Evolutionary conservation across 805 yeast species (phyloP).

Genomic region (Myxozyma melibiosi): DNA sequence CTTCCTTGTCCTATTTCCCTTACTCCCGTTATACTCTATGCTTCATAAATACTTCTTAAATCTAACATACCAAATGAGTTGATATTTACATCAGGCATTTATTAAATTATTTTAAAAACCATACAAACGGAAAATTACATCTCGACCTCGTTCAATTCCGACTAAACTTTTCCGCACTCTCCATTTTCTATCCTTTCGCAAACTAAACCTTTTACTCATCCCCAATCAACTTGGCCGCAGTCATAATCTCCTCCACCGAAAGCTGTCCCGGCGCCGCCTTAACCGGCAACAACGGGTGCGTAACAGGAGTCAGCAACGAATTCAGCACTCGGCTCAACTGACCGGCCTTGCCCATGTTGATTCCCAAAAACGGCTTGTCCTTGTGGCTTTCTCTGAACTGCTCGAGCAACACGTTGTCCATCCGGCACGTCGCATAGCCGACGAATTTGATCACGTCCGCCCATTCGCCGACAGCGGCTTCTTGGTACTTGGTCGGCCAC

Average conservation of each 20-base stretch:
- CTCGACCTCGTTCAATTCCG: no score
- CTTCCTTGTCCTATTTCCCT: no score
- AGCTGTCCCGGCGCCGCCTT: constrained; percentile 84
- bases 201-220: constrained; percentile 10
- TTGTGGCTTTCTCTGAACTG: constrained; percentile 61
- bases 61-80: no score
- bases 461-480: constrained; percentile 52
- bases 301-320: constrained; percentile 77
- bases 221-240: constrained; percentile 35
- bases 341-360: constrained; percentile 78
- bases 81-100: no score
- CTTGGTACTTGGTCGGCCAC: constrained; percentile 73
- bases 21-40: no score
- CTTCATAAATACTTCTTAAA: no score
- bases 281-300: constrained; percentile 66
- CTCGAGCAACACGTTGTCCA: constrained; percentile 74
- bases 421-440: constrained; percentile 65
- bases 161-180: no score
- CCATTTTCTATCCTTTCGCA: no score
- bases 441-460: constrained; percentile 82
- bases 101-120: no score
- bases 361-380: constrained; percentile 68
- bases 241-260: constrained; percentile 58
- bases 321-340: constrained; percentile 79
- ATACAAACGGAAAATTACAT: no score